Percentiles rank a stretch among this genome's conserved stretches.
Evolutionary conservation across 768 basidiomycete species (phyloP).

Genomic region (Russula lepida): DNA sequence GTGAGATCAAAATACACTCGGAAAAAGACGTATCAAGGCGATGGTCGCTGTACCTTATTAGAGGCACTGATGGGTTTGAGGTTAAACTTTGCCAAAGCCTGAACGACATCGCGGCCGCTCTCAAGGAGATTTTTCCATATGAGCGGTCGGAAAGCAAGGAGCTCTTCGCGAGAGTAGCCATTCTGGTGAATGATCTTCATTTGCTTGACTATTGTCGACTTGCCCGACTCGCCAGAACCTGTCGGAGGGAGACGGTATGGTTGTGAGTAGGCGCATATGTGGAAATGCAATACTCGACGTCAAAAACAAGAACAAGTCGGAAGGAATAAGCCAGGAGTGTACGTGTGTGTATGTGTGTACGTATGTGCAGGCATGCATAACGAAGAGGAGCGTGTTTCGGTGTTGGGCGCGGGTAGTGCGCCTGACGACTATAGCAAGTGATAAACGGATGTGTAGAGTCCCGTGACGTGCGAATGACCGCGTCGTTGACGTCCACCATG

Average conservation of each 20-base stretch:
- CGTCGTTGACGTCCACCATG: not conserved
- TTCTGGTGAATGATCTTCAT: conserved; percentile 98
- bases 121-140: conserved; percentile 87
- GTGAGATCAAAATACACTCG: conserved; percentile 5
- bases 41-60: conserved; percentile 42
- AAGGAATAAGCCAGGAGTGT: not conserved
- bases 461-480: not conserved
- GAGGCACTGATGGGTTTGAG: conserved; percentile 61
- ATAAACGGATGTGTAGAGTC: not conserved
- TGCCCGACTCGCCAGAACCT: conserved; percentile 95
- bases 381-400: not conserved
- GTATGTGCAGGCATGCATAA: not conserved
- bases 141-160: conserved; percentile 64
- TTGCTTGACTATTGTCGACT: conserved; percentile 94
- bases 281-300: not conserved
- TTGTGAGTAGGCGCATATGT: not conserved
- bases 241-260: not conserved
- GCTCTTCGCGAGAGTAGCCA: conserved; percentile 75
- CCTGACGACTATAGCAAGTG: not conserved
- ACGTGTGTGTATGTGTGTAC: not conserved
- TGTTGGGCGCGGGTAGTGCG: not conserved
- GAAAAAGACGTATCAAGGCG: not conserved
- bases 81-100: conserved; percentile 80
- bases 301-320: not conserved
- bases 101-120: conserved; percentile 75